Conservation (phyloP, 2,329 filamentous ascomycete species). For the Alternaria ethzedia region DNA sequence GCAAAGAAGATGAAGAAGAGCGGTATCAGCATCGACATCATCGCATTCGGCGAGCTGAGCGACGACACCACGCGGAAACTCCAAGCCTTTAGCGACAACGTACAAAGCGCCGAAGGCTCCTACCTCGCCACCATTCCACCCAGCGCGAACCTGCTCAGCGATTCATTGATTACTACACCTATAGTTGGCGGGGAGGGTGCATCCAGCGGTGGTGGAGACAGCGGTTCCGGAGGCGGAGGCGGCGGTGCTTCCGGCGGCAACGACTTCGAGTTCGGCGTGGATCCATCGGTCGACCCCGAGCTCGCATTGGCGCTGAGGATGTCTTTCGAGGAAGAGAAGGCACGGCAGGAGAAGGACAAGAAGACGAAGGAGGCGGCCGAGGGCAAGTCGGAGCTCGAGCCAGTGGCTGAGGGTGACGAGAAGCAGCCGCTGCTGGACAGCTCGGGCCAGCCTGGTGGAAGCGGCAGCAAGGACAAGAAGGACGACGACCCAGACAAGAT, state of each 20-base stretch:
- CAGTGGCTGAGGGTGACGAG: conserved; percentile 74
- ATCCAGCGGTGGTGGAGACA: conserved; percentile 62
- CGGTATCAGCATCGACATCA: conserved; percentile 90
- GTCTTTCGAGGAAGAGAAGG: conserved; percentile 98
- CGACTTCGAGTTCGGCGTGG: conserved; percentile 86
- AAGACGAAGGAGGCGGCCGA: conserved; percentile 74
- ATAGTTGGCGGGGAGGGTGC: conserved; percentile 85
- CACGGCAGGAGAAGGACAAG: conserved; percentile 84
- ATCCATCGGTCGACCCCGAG: conserved; percentile 90
- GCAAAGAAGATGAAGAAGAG: conserved; percentile 99
- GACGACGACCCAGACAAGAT: conserved; percentile 76
- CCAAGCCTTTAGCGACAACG: conserved; percentile 88
- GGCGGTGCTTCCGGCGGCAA: conserved; percentile 62
- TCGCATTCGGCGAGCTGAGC: conserved; percentile 92
- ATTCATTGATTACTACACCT: conserved; percentile 86
- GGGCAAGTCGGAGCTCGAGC: conserved; percentile 77
- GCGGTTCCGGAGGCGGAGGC: conserved; percentile 59
- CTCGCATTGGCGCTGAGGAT: conserved; percentile 92
- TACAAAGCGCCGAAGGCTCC: conserved; percentile 88
- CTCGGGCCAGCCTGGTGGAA: conserved; percentile 69
- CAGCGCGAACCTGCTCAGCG: conserved; percentile 88
- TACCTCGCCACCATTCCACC: conserved; percentile 90
- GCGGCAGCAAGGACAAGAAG: conserved; percentile 58
- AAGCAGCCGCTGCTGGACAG: conserved; percentile 68
- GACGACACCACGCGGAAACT: conserved; percentile 90